Base-by-base conservation (phyloP, 306 rosid genomes). In the Canavalia gladiata region DNA sequence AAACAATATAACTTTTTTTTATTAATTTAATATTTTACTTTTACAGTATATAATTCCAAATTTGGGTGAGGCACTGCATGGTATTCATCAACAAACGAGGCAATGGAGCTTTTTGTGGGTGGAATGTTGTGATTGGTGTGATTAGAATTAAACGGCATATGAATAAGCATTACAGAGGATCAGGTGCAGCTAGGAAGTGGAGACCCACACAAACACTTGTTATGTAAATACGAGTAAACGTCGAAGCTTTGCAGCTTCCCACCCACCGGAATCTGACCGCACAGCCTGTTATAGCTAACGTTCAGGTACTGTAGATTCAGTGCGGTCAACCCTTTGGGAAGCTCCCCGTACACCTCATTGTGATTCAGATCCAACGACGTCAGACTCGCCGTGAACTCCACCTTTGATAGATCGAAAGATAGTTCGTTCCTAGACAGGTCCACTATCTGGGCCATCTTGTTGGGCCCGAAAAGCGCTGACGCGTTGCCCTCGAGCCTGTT, bases 401-500 rank as follows among this genome's bases (percentile, higher is more conserved):
- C 84, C 12, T 79, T 76, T 8, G 87, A 68, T 43, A 92, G 3
- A 57, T 91, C 60, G 25, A 93, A 91, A 18, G 79, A 52, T 12
- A 93, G 10, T 80, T 37, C 58, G 79, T 91, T 93, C 82, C 92
- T 91, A 0, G 92, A 89, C n/a, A 93, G 8, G 64, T 91, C 94
- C 5, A 88, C 56, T 0, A 3, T 60, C 78, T 65, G 77, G 0
- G 55, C 37, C 34, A 60, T 79, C 63, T 82, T 89, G 33, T 81
- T 78, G 4, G 29, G 5, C 5, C 94, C 91, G 13, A 93, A 88
- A 9, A 91, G 30, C 81, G 73, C 0, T 0, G 94, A 81, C 0
- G 88, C 92, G 11, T 93, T 96, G 0, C 97, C 95, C 41, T 25
- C 68, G 0, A 93, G 91, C 70, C 41, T 88, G 92, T 93, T 93